phyloP scores from a whole-genome alignment of 2,329 filamentous ascomycete genomes.

The Lecanicillium sp. region DNA sequence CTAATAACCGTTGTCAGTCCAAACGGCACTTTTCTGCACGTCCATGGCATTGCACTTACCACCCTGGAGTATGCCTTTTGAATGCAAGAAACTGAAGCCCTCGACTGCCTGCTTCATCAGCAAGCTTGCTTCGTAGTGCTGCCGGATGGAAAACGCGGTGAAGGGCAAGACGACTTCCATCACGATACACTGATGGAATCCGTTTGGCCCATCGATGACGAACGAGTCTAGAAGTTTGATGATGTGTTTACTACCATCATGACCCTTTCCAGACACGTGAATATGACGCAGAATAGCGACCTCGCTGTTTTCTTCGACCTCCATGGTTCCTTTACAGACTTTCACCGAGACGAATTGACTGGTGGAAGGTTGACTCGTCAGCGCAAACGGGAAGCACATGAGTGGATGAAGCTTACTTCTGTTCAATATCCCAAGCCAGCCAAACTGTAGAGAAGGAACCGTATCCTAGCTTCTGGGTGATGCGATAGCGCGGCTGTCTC shows the following conservation, averaged over 20 bases:
- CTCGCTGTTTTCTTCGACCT: not conserved
- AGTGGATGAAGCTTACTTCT: slow-evolving; percentile 5
- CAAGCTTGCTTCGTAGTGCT: not conserved
- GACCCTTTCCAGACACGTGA: not conserved
- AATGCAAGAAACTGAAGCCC: not conserved
- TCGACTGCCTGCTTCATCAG: not conserved
- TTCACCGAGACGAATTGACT: not conserved
- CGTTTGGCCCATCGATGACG: slow-evolving; percentile 13
- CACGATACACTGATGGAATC: slow-evolving; percentile 13
- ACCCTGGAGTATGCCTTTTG: not conserved
- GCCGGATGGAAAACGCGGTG: not conserved
- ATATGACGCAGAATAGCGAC: not conserved
- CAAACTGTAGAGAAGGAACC: slow-evolving; percentile 14
- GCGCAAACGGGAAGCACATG: not conserved
- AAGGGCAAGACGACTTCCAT: slow-evolving; percentile 12
- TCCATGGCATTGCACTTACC: not conserved
- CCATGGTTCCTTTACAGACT: not conserved
- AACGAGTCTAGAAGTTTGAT: slow-evolving; percentile 10
- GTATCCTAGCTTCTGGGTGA: slow-evolving; percentile 11
- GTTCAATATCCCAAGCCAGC: slow-evolving; percentile 9
- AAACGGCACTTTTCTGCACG: not conserved
- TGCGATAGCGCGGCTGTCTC: slow-evolving; percentile 8
- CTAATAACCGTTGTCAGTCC: not conserved
- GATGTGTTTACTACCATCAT: not conserved
- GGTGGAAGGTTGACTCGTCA: too few species aligned